Percentiles rank a stretch among this genome's conserved stretches.
phyloP scores from a whole-genome alignment of 805 yeast genomes.

The Ascoidea rubescens region DNA sequence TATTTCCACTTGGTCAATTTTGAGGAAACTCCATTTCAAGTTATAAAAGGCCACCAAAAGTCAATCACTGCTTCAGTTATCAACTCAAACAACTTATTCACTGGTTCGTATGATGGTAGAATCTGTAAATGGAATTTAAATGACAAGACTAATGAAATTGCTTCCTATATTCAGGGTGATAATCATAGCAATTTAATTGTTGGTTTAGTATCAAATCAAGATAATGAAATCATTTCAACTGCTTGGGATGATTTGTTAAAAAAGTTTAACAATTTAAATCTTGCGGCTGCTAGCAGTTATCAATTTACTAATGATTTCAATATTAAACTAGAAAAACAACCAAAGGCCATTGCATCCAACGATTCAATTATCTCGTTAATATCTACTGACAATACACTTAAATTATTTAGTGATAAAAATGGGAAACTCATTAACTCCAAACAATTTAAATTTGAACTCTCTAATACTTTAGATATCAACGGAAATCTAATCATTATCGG shows the following conservation, averaged over 20 bases:
- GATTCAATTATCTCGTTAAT: constrained; percentile 26
- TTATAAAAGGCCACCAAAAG: constrained; percentile 69
- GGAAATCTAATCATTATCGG: constrained; percentile 35
- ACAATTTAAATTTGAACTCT: constrained; percentile 24
- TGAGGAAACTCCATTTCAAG: constrained; percentile 12
- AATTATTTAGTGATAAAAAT: constrained; percentile 16
- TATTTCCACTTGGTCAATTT: constrained; percentile 23
- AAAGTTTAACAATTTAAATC: constrained; percentile 1
- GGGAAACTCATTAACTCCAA: constrained; percentile 19
- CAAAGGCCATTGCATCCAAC: constrained; percentile 27
- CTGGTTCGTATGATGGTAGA: constrained; percentile 80
- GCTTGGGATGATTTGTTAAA: constrained; percentile 86
- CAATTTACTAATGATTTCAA: constrained; percentile 17
- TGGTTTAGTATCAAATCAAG: constrained; percentile 26
- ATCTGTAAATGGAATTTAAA: constrained; percentile 43
- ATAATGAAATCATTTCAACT: constrained; percentile 26
- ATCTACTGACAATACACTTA: constrained; percentile 21
- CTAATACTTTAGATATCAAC: constrained; percentile 30
- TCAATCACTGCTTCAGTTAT: constrained; percentile 49
- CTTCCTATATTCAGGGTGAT: constrained; percentile 22
- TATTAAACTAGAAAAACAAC: constrained; percentile 30
- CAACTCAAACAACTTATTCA: constrained; percentile 20
- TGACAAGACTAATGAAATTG: constrained; percentile 18
- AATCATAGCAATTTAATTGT: constrained; percentile 58
- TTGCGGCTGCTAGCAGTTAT: neutral